These are phyloP conservation scores for Xylaria cubensis DNA, from an alignment of 495 filamentous ascomycete genomes.

Conservation along the genomic window DNA sequence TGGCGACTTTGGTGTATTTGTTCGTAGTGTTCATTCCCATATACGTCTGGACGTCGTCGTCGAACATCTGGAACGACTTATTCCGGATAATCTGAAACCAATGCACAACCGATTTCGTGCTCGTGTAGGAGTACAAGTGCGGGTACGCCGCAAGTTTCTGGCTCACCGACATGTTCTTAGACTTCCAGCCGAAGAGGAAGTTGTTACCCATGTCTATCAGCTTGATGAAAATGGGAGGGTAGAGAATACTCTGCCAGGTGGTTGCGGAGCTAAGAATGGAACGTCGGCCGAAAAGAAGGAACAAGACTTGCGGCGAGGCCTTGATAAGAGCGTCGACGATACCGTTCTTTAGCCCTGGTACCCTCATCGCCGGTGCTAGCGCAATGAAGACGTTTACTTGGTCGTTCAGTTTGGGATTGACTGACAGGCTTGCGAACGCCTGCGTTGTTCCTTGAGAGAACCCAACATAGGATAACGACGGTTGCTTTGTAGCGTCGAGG, in stretches of 20 bases:
- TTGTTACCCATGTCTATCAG: slow-evolving; percentile 81
- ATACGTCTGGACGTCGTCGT: slow-evolving; percentile 79
- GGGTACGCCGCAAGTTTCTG: slow-evolving; percentile 98
- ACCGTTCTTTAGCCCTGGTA: slow-evolving; percentile 84
- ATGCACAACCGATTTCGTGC: slow-evolving; percentile 93
- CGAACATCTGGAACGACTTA: slow-evolving; percentile 95
- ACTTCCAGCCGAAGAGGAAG: slow-evolving; percentile 89
- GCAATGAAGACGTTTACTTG: slow-evolving; percentile 97
- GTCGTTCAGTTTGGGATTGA: slow-evolving; percentile 90
- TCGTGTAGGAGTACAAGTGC: slow-evolving; percentile 94
- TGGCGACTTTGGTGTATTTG: slow-evolving; percentile 82
- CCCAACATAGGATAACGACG: slow-evolving; percentile 92
- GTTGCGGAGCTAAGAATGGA: slow-evolving; percentile 91
- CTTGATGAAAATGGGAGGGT: slow-evolving; percentile 91
- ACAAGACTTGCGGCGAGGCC: slow-evolving; percentile 90
- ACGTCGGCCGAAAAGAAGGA: slow-evolving; percentile 91
- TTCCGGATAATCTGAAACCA: slow-evolving; percentile 99
- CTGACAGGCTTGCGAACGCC: slow-evolving; percentile 92
- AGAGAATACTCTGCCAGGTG: slow-evolving; percentile 96
- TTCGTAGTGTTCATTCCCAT: slow-evolving; percentile 49
- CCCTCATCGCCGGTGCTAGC: slow-evolving; percentile 96
- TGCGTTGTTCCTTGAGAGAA: slow-evolving; percentile 98
- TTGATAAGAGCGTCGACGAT: slow-evolving; percentile 93
- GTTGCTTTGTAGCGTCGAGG: slow-evolving; percentile 78
- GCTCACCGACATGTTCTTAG: slow-evolving; percentile 80